Percentiles rank a stretch among this genome's conserved stretches.
Evolutionary conservation across 176 grass and related monocot genomes (phyloP).

Genomic region (Musa beccarii): DNA sequence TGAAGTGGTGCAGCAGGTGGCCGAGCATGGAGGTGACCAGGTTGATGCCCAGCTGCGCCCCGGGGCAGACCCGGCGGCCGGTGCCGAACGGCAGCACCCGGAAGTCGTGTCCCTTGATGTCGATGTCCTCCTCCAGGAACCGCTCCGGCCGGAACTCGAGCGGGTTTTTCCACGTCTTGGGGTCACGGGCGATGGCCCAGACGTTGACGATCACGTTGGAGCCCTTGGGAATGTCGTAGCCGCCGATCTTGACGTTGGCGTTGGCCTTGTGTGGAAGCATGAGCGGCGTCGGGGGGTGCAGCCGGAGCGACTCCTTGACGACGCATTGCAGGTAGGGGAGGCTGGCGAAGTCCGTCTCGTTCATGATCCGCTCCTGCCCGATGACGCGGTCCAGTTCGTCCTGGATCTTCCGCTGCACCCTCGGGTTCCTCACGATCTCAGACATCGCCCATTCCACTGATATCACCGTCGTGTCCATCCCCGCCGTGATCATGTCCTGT

Average conservation of each 20-base stretch:
- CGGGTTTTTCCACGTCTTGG: constrained; percentile 46
- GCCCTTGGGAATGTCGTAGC: constrained; percentile 55
- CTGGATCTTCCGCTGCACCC: constrained; percentile 52
- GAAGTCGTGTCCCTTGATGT: constrained; percentile 60
- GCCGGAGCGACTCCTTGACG: constrained; percentile 57
- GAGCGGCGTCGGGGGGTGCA: constrained; percentile 54
- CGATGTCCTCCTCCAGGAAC: constrained; percentile 49
- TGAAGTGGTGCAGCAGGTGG: constrained; percentile 60
- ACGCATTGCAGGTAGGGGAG: constrained; percentile 53
- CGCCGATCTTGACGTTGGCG: constrained; percentile 32
- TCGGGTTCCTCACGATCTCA: constrained; percentile 52
- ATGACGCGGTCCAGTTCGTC: constrained; percentile 51
- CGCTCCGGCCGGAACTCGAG: constrained; percentile 56
- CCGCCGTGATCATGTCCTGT: constrained; percentile 28
- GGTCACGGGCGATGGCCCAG: constrained; percentile 55
- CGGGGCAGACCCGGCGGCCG: constrained; percentile 51
- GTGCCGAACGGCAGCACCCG: constrained; percentile 57
- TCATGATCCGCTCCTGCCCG: constrained; percentile 33
- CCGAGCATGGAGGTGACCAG: constrained; percentile 53
- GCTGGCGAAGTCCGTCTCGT: constrained; percentile 43
- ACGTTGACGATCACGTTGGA: constrained; percentile 61
- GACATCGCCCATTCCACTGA: constrained; percentile 65
- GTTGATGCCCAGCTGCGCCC: constrained; percentile 60
- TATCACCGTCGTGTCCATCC: constrained; percentile 65
- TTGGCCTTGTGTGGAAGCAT: constrained; percentile 77